Conservation (phyloP, 495 filamentous ascomycete species). For the Cercophora scortea region DNA sequence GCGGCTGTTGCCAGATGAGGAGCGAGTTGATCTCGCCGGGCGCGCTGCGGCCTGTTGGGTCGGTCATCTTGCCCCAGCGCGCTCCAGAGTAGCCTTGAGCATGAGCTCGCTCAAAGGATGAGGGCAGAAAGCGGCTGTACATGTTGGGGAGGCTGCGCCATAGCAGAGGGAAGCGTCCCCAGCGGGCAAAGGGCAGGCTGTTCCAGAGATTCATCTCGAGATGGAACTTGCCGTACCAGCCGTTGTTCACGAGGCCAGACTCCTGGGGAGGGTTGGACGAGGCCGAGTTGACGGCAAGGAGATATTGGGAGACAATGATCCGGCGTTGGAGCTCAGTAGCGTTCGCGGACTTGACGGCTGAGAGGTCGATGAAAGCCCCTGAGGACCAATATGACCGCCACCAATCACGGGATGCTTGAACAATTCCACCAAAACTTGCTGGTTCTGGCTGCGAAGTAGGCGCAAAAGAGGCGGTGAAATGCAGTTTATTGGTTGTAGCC, state of each 20-base stretch:
- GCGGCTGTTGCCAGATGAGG: slow-evolving; percentile 50
- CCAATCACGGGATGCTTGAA: slow-evolving; percentile 13
- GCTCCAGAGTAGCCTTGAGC: slow-evolving; percentile 45
- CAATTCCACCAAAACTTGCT: background rate
- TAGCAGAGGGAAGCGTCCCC: slow-evolving; percentile 41
- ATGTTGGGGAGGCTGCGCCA: slow-evolving; percentile 35
- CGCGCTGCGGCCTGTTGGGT: slow-evolving; percentile 45
- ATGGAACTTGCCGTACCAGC: slow-evolving; percentile 48
- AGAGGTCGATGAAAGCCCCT: slow-evolving; percentile 42
- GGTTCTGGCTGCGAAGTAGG: slow-evolving; percentile 3
- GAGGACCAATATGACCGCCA: slow-evolving; percentile 39
- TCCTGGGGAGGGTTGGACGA: slow-evolving; percentile 31
- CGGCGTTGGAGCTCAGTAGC: slow-evolving; percentile 42
- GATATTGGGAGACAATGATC: slow-evolving; percentile 42
- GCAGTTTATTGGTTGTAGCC: slow-evolving; percentile 8
- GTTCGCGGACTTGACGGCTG: slow-evolving; percentile 22
- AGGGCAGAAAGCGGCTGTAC: slow-evolving; percentile 41
- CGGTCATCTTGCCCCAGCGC: slow-evolving; percentile 53
- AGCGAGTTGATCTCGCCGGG: slow-evolving; percentile 50
- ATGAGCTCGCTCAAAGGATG: slow-evolving; percentile 35
- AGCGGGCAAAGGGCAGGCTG: slow-evolving; percentile 43
- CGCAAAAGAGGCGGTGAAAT: slow-evolving; percentile 28
- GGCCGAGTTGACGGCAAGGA: slow-evolving; percentile 39
- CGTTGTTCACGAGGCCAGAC: slow-evolving; percentile 45
- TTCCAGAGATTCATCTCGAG: slow-evolving; percentile 52